Conservation (phyloP, 2,329 filamentous ascomycete species). For the Botryotinia calthae region DNA sequence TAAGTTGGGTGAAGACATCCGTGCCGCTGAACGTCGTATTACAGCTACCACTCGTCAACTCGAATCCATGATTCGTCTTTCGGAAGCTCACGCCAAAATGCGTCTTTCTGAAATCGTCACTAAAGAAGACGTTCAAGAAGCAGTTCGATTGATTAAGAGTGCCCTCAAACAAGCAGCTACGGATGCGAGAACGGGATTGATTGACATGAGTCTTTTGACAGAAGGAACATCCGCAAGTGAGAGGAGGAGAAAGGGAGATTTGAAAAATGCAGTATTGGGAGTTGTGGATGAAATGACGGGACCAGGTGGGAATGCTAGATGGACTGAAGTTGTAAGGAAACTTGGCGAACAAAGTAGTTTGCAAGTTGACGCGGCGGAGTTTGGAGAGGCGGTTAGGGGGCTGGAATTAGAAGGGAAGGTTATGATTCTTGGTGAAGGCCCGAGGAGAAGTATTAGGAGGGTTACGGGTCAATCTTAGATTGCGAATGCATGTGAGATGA, state of each 20-base stretch:
- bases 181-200: constrained; percentile 82
- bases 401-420: constrained; percentile 84
- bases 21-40: constrained; percentile 89
- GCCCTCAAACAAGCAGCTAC: constrained; percentile 98
- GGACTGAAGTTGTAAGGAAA: constrained; percentile 72
- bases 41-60: constrained; percentile 95
- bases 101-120: constrained; percentile 75
- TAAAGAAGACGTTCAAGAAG: constrained; percentile 79
- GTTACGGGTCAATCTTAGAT: constrained; percentile 54
- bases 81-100: constrained; percentile 98
- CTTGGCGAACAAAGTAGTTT: constrained; percentile 70
- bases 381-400: constrained; percentile 74
- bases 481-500: not conserved
- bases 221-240: constrained; percentile 93
- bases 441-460: constrained; percentile 76
- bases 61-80: constrained; percentile 95
- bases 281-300: constrained; percentile 79
- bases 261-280: constrained; percentile 74
- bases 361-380: constrained; percentile 73
- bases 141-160: constrained; percentile 86
- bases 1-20: constrained; percentile 82
- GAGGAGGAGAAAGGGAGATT: constrained; percentile 74
- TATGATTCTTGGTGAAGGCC: constrained; percentile 79
- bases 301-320: constrained; percentile 65
- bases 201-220: constrained; percentile 93